A percentile compares a stretch with the other conserved stretches of the same genome.
These are phyloP conservation scores for Colletotrichum sp. DNA, from an alignment of 2,329 filamentous ascomycete genomes.

Conservation along the genomic window DNA sequence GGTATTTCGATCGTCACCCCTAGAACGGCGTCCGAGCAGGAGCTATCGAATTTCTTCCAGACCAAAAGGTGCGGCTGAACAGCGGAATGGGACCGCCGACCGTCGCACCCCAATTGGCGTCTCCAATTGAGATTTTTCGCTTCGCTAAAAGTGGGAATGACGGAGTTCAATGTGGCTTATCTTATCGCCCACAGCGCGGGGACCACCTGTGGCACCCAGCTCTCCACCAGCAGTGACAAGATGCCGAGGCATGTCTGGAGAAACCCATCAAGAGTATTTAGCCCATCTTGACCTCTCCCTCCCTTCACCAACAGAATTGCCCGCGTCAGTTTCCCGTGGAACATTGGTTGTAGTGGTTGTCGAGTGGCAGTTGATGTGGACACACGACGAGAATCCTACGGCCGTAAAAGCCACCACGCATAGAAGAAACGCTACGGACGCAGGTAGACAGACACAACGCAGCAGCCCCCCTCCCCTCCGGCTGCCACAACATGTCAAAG, in stretches of 20 bases:
- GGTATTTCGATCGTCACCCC: neutral
- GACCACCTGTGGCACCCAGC: neutral
- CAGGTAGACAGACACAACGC: neutral
- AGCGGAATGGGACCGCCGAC: neutral
- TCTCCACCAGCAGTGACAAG: neutral
- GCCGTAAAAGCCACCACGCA: neutral
- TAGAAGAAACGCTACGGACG: neutral
- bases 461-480: neutral
- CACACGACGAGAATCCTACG: neutral
- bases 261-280: neutral
- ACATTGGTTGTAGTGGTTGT: neutral
- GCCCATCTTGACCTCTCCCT: neutral
- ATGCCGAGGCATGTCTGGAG: neutral
- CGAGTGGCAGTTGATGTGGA: neutral
- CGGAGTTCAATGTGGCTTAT: neutral
- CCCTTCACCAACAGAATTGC: neutral
- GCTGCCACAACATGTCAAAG: neutral
- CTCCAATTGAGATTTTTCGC: slow-evolving; percentile 6
- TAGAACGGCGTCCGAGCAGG: neutral
- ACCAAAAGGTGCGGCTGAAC: neutral
- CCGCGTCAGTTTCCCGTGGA: neutral
- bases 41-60: neutral
- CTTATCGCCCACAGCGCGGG: neutral
- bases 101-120: neutral
- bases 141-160: neutral